phyloP scores from a whole-genome alignment of 352 stramenopile species.

The Lagenidium giganteum region DNA sequence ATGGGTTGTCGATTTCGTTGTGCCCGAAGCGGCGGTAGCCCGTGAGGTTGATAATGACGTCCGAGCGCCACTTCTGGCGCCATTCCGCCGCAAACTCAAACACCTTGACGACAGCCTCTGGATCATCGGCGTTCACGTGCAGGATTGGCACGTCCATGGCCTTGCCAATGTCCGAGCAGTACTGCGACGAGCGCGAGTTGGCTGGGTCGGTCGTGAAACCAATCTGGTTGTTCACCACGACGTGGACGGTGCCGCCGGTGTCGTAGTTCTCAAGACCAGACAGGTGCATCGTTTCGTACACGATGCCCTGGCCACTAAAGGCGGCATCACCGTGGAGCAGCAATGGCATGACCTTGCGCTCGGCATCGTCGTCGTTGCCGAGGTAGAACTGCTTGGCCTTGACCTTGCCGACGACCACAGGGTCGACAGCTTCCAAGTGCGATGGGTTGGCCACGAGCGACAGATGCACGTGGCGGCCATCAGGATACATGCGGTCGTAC shows the following conservation, averaged over 20 bases:
- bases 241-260: conserved; percentile 96
- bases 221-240: conserved; percentile 98
- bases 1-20: conserved; percentile 98
- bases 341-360: conserved; percentile 90
- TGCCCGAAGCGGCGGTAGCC: conserved; percentile 97
- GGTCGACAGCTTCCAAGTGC: conserved; percentile 97
- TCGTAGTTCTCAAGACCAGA: conserved; percentile 91
- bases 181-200: conserved; percentile 91
- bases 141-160: conserved; percentile 92
- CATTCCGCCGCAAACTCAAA: conserved; percentile 89
- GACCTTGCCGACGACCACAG: conserved; percentile 93
- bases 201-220: conserved; percentile 97
- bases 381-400: conserved; percentile 97
- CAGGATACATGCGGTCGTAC: conserved; percentile 94
- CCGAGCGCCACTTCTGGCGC: conserved; percentile 68
- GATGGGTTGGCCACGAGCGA: conserved; percentile 96
- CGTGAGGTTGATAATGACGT: conserved; percentile 98
- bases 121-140: conserved; percentile 96
- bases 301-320: conserved; percentile 94
- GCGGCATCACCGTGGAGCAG: conserved; percentile 97
- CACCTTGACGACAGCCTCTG: conserved; percentile 80
- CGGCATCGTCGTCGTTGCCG: conserved; percentile 84
- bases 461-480: conserved; percentile 93
- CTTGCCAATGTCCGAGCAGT: conserved; percentile 96
- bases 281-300: conserved; percentile 99